Evolutionary conservation across 768 basidiomycete species (phyloP), one percentile per base, ranked within the genome.

Genomic region (Pisolithus sp.): DNA sequence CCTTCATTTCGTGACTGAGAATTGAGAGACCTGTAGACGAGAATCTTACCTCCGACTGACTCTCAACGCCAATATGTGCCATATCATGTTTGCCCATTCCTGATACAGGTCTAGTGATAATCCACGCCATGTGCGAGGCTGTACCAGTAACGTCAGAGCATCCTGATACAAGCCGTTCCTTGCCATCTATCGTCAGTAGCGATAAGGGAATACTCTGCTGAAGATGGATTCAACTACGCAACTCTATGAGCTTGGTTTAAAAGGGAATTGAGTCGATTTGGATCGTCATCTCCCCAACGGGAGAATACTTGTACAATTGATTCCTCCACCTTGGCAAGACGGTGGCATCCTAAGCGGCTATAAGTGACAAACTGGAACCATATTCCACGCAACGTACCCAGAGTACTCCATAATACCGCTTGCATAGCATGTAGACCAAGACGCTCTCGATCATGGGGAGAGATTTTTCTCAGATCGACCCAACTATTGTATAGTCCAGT

Each of bases 361-460:
- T 68, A 40, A 61, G 57, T 41, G 46, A 53, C 41, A 13, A 6
- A 36, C 30, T 43, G 34, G 7, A 40, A 17, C 17, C 20, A 24
- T 10, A 5, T 17, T 10, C 45, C 17, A 21, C 24, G 49, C 20
- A 17, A 12, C 61, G 69, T 53, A 88, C 89, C 89, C 53, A 82
- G 72, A 48, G 80, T 77, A 53, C 68, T 75, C 89, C 90, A 92
- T 15, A 86, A 71, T 41, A 85, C 68, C 12, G 85, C 81, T 60
- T 89, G 86, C 41, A 87, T 83, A 18, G 82, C 78, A 62, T 91
- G 86, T 47, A 81, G 81, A 13, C 81, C 80, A 73, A 84, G 85
- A 62, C 87, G 79, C 48, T 89, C 84, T 12, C 71, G 70, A 40
- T 83, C 80, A 13, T 70, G 62, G 31, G 77, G 73, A 2, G 73